Evolutionary conservation across 805 yeast species (phyloP), one percentile per base, ranked within the genome.

Genomic region (Lipomyces anomalus): DNA sequence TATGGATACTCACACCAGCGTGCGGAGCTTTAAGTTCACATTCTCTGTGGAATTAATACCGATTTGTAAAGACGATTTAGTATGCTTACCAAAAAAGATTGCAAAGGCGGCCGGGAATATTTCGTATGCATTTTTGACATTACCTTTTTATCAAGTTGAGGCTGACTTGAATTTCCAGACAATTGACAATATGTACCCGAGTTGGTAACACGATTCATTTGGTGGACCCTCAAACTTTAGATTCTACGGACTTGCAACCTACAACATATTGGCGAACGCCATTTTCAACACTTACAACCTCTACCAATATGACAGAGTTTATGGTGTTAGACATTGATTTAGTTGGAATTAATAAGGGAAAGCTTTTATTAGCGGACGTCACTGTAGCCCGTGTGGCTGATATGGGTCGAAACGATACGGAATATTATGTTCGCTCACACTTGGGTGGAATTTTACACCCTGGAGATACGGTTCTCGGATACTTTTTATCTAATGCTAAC

Each of bases 401-500:
- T 65, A 65, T 92, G 71, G 96, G 97, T 36, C 74, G 75, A 42
- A 88, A 88, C 62, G 95, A 88, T 61, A 75, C 75, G 52, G 82
- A 86, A 38, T 89, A 75, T 63, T 87, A 84, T 55, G 79, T 90
- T 26, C 77, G 96, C 62, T 79, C 96, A 0, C 98, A 94, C 65
- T 71, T 92, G 40, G 99, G 98, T 55, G 96, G 83, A 50, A 78
- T 92, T 56, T 73, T 92, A 60, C 97, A 92, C 64, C 95, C 97
- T 3, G 99, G 98, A 57, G 98, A 92, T 64, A 82, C 92, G 11
- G 95, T 79, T 18, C 69, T 90, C 77, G 98, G 98, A 43, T 94
- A 89, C 67, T 90, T 77, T 66, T 70, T 89, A 42, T 72, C 80
- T 33, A 88, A 86, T 62, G 75, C 95, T 39, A 92, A 90, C 65